These are phyloP conservation scores for Limonium bicolor DNA, from an alignment of 148 eudicot genomes.

Conservation along the genomic window DNA sequence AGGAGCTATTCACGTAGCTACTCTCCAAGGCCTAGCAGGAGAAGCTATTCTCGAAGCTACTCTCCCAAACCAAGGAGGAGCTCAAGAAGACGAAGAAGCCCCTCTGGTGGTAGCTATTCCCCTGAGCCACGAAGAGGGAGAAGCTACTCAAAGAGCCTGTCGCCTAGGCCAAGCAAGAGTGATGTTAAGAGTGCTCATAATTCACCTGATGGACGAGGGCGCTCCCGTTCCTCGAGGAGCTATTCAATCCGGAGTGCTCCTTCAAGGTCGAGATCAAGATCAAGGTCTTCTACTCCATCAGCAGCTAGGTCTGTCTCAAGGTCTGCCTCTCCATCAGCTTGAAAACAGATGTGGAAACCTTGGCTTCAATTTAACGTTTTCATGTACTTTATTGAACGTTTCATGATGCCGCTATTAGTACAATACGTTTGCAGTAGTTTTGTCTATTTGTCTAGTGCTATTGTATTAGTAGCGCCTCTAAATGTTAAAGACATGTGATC, in stretches of 20 bases:
- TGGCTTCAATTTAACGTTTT: too few relatives aligned
- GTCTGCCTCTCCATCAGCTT: slow-evolving; percentile 29
- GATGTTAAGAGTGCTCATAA: background rate
- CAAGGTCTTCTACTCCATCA: slow-evolving; percentile 36
- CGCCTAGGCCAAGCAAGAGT: background rate
- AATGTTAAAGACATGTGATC: too few relatives aligned
- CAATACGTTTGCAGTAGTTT: too few relatives aligned
- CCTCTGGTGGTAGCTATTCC: background rate
- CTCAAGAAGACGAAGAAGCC: slow-evolving; percentile 9
- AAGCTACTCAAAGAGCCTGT: background rate
- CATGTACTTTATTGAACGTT: too few relatives aligned
- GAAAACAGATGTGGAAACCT: too few relatives aligned
- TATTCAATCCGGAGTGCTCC: slow-evolving; percentile 33
- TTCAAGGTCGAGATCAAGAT: slow-evolving; percentile 35
- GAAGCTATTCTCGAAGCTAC: slow-evolving; percentile 21
- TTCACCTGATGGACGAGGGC: slow-evolving; percentile 12
- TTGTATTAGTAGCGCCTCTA: too few relatives aligned
- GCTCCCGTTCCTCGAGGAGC: slow-evolving; percentile 25
- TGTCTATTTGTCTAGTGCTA: too few relatives aligned
- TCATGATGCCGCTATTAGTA: too few relatives aligned
- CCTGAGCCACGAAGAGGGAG: slow-evolving; percentile 1
- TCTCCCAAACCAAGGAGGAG: slow-evolving; percentile 21
- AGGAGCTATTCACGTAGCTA: slow-evolving; percentile 18
- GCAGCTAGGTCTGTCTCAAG: slow-evolving; percentile 19
- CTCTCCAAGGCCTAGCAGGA: slow-evolving; percentile 10